Percentiles rank a stretch among this genome's conserved stretches.
phyloP scores from a whole-genome alignment of 768 basidiomycete genomes.

The Hygrocybe coccinea region DNA sequence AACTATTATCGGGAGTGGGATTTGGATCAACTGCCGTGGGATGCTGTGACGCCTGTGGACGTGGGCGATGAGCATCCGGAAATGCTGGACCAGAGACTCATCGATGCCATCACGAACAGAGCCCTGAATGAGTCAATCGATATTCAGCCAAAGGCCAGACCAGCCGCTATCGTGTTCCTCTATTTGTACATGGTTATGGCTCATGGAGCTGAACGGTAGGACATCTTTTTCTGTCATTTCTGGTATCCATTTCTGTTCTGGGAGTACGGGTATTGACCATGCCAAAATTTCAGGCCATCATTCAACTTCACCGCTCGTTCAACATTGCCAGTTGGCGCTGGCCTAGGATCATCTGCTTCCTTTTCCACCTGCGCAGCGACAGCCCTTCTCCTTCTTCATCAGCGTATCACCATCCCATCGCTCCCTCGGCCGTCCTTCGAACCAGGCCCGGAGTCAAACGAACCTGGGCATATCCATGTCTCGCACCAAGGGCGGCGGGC shows the following conservation, averaged over 20 bases:
- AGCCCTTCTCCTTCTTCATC: conserved; percentile 69
- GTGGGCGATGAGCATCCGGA: conserved; percentile 55
- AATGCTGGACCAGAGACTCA: conserved; percentile 64
- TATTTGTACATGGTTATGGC: conserved; percentile 88
- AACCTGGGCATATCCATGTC: conserved; percentile 52
- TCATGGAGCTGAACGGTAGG: conserved; percentile 52
- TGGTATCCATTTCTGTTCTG: not conserved
- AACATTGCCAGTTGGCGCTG: conserved; percentile 89
- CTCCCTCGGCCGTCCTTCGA: conserved; percentile 35
- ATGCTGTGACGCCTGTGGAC: conserved; percentile 51
- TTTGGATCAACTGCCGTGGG: conserved; percentile 74
- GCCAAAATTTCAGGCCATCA: conserved; percentile 48
- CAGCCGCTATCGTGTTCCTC: conserved; percentile 67
- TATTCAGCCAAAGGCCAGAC: conserved; percentile 35
- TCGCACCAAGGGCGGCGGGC: conserved; percentile 64
- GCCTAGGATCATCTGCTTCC: conserved; percentile 94
- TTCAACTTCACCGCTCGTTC: conserved; percentile 81
- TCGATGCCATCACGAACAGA: conserved; percentile 60
- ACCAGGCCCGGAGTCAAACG: conserved; percentile 1
- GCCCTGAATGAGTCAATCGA: conserved; percentile 36
- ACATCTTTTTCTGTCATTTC: conserved; percentile 10
- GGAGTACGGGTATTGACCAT: conserved; percentile 12
- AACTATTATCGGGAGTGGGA: conserved; percentile 80
- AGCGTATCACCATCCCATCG: conserved; percentile 58
- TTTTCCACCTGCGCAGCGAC: conserved; percentile 86